Percentiles rank a stretch among this genome's conserved stretches.
phyloP scores from a whole-genome alignment of 768 basidiomycete species.

The Suillus tomentosus region DNA sequence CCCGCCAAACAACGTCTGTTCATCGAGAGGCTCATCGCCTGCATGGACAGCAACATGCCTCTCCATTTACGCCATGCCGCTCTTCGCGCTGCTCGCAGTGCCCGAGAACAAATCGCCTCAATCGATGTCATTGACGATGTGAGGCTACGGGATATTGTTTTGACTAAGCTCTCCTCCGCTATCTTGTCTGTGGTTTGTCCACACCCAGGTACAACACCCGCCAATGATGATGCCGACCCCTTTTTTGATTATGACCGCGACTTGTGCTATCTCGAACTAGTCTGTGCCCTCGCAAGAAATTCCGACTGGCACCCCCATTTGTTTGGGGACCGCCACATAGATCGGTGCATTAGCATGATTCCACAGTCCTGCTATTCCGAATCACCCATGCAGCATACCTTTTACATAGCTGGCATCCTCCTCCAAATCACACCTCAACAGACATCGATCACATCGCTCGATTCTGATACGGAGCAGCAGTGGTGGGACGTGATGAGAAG shows the following conservation, averaged over 20 bases:
- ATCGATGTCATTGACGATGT: background rate
- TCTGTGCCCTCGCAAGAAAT: background rate
- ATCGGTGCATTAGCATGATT: background rate
- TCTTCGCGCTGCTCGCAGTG: background rate
- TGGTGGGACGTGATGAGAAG: background rate
- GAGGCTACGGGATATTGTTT: background rate
- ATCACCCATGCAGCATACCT: background rate
- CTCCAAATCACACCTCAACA: background rate
- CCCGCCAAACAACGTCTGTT: background rate
- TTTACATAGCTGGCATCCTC: background rate
- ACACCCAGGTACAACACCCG: background rate
- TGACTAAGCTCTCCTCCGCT: background rate
- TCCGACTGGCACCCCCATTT: background rate
- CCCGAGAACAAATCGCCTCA: background rate
- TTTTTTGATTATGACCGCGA: accelerated
- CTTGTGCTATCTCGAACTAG: background rate
- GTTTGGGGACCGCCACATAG: background rate
- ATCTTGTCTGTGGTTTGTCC: background rate
- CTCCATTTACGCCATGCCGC: background rate
- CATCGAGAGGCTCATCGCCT: background rate
- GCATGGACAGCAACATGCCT: background rate
- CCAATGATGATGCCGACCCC: background rate
- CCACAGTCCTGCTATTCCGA: background rate
- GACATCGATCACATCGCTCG: background rate
- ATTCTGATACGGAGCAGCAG: background rate